phyloP scores from a whole-genome alignment of 345 rosid species.

The Erysimum cheiranthoides region DNA sequence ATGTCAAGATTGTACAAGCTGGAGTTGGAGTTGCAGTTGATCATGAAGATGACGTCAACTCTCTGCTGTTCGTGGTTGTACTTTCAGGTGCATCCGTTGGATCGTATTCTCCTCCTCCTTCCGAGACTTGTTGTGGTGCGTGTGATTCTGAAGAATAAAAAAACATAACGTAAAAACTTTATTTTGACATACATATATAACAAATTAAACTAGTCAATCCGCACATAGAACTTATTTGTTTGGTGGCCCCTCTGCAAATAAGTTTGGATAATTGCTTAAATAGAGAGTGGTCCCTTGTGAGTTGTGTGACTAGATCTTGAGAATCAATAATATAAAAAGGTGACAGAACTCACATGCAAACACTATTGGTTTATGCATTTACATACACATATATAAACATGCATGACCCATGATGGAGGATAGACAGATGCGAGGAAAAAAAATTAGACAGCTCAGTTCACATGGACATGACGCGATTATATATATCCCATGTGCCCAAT shows the following conservation, averaged over 20 bases:
- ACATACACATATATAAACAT: slow-evolving; percentile 27
- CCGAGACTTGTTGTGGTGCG: slow-evolving; percentile 35
- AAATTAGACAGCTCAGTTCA: slow-evolving; percentile 43
- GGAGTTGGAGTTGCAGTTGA: slow-evolving; percentile 25
- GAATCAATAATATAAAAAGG: slow-evolving; percentile 40
- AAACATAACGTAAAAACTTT: slow-evolving; percentile 7
- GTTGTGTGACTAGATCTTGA: slow-evolving; percentile 42
- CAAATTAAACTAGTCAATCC: slow-evolving; percentile 3
- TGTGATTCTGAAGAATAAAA: slow-evolving; percentile 40
- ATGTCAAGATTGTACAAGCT: slow-evolving; percentile 45
- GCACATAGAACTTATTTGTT: slow-evolving; percentile 25
- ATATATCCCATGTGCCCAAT: slow-evolving; percentile 40
- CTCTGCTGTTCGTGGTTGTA: slow-evolving; percentile 33
- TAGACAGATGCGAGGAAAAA: slow-evolving; percentile 39
- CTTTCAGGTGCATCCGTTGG: slow-evolving; percentile 41
- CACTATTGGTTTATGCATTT: slow-evolving; percentile 39
- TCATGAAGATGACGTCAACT: slow-evolving; percentile 37
- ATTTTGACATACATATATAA: neutral
- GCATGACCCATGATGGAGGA: slow-evolving; percentile 44
- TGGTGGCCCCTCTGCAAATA: slow-evolving; percentile 29
- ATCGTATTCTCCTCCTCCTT: slow-evolving; percentile 32
- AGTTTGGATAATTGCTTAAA: slow-evolving; percentile 38
- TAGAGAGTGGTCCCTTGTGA: slow-evolving; percentile 44
- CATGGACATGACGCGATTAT: slow-evolving; percentile 43
- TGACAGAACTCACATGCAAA: slow-evolving; percentile 47